Evolutionary conservation across 768 basidiomycete species (phyloP).

Genomic region (Amanita inopinata): DNA sequence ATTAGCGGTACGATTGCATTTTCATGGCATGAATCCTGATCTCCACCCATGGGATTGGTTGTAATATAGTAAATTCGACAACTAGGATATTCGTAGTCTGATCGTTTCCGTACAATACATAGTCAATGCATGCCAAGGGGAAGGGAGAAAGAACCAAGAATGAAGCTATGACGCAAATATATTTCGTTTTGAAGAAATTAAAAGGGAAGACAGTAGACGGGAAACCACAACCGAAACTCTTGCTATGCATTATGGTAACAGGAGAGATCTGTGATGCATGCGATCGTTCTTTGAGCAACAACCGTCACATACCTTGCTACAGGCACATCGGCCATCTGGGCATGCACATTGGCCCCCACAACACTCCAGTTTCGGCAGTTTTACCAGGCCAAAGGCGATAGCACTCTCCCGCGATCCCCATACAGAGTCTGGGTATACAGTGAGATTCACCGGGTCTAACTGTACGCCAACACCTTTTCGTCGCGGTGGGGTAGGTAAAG

Average conservation of each 20-base stretch:
- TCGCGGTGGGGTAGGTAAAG: conserved; percentile 52
- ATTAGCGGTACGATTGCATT: too few species aligned
- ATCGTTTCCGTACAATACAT: background rate
- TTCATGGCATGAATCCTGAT: too few species aligned
- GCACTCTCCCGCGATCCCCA: conserved; percentile 28
- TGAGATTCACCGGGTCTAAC: conserved; percentile 45
- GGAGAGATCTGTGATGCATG: too few species aligned
- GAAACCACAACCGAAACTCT: too few species aligned
- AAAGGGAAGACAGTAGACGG: background rate
- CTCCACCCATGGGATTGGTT: too few species aligned
- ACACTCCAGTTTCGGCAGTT: conserved; percentile 57
- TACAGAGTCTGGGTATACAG: conserved; percentile 31
- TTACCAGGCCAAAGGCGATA: conserved; percentile 38
- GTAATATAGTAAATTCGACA: too few species aligned
- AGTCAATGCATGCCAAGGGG: too few species aligned
- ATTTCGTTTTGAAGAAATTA: background rate
- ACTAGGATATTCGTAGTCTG: too few species aligned
- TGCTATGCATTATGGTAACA: too few species aligned
- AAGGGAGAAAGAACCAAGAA: too few species aligned
- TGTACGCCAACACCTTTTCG: conserved; percentile 26
- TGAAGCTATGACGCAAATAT: too few species aligned
- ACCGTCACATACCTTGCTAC: conserved; percentile 46
- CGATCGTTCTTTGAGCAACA: conserved; percentile 28
- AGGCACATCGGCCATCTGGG: conserved; percentile 42
- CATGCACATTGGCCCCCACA: conserved; percentile 56